phyloP scores from a whole-genome alignment of 768 basidiomycete species.

The Suillus subluteus region DNA sequence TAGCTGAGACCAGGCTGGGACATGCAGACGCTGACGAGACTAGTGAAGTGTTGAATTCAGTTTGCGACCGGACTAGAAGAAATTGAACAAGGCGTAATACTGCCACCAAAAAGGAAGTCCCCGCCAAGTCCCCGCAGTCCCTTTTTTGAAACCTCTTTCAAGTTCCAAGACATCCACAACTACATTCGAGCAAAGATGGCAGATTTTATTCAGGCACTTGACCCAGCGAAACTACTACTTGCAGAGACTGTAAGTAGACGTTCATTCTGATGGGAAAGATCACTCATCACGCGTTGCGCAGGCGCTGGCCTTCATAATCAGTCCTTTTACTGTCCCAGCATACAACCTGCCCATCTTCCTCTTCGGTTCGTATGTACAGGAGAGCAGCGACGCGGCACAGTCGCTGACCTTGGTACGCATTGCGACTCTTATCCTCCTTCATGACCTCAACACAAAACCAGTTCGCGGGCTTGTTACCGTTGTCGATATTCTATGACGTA shows the following conservation, averaged over 20 bases:
- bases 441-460: slow-evolving; percentile 30
- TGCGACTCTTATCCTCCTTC: background rate
- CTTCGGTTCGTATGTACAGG: slow-evolving; percentile 76
- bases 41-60: background rate
- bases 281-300: slow-evolving; percentile 28
- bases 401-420: slow-evolving; percentile 63
- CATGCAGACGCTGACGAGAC: background rate
- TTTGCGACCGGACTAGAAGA: background rate
- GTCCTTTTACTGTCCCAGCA: slow-evolving; percentile 57
- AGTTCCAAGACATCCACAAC: background rate
- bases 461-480: slow-evolving; percentile 68
- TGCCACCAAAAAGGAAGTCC: background rate
- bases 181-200: slow-evolving; percentile 38
- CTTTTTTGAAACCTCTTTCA: background rate
- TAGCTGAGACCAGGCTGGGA: background rate
- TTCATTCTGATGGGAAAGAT: background rate
- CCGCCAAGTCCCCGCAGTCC: background rate
- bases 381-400: slow-evolving; percentile 63
- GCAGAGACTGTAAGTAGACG: slow-evolving; percentile 56
- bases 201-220: slow-evolving; percentile 73
- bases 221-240: slow-evolving; percentile 70
- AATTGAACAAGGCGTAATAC: background rate
- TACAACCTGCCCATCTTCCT: slow-evolving; percentile 88
- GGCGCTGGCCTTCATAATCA: slow-evolving; percentile 63
- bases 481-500: slow-evolving; percentile 69